These are phyloP conservation scores for Suillus ampliporus DNA, from an alignment of 768 basidiomycete genomes.

Conservation along the genomic window DNA sequence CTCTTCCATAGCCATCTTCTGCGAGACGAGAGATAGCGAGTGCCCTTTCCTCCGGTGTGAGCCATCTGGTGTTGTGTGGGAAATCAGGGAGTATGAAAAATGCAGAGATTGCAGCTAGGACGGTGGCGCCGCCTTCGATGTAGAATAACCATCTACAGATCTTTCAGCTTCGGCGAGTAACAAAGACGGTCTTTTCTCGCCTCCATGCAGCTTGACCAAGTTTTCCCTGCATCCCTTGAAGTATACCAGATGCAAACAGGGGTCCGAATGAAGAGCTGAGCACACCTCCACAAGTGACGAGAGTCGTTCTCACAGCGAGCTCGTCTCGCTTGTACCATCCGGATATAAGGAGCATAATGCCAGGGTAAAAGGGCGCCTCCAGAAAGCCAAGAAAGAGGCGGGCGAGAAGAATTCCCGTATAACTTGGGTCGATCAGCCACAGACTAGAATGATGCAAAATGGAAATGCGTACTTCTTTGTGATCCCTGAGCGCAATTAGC, in stretches of 20 bases:
- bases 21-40: slow-evolving; percentile 39
- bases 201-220: slow-evolving; percentile 47
- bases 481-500: neutral
- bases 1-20: slow-evolving; percentile 27
- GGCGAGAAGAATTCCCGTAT: slow-evolving; percentile 32
- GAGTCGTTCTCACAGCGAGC: slow-evolving; percentile 42
- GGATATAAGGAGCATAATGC: slow-evolving; percentile 37
- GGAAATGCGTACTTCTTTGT: slow-evolving; percentile 6
- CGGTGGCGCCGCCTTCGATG: slow-evolving; percentile 38
- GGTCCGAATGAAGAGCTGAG: slow-evolving; percentile 52
- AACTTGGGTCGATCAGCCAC: slow-evolving; percentile 9
- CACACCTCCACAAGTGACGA: slow-evolving; percentile 44
- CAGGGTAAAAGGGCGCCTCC: slow-evolving; percentile 34
- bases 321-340: slow-evolving; percentile 48
- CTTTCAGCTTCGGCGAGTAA: neutral
- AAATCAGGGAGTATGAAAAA: slow-evolving; percentile 44
- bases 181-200: slow-evolving; percentile 21
- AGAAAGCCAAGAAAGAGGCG: slow-evolving; percentile 51
- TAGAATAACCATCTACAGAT: slow-evolving; percentile 28
- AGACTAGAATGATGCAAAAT: neutral
- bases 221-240: slow-evolving; percentile 46
- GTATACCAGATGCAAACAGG: slow-evolving; percentile 49
- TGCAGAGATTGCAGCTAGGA: slow-evolving; percentile 38
- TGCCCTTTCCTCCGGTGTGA: slow-evolving; percentile 34
- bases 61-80: slow-evolving; percentile 38